Evolutionary conservation across 2,329 filamentous ascomycete genomes (phyloP).

Genomic region (Chaetomiaceae sp.): DNA sequence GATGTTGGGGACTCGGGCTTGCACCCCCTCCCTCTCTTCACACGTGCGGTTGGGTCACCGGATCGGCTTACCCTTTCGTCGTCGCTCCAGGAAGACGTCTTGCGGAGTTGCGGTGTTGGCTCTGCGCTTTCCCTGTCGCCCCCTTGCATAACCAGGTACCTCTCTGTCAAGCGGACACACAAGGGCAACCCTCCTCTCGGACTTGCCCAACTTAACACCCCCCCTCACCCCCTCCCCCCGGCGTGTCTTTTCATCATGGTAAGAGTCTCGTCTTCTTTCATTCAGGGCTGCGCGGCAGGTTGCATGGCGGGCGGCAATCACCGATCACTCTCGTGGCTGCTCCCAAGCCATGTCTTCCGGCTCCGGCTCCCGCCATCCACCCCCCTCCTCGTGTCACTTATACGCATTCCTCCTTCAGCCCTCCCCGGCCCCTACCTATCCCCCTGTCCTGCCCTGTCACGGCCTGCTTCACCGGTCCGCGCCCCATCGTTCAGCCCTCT

Average conservation of each 20-base stretch:
- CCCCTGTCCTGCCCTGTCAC: constrained; percentile 8
- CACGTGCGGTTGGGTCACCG: constrained; percentile 12
- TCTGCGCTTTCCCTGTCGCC: constrained; percentile 12
- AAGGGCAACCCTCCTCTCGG: constrained; percentile 12
- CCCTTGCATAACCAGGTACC: constrained; percentile 23
- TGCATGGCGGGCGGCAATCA: constrained; percentile 43
- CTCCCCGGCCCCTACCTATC: constrained; percentile 23
- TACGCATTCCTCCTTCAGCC: constrained; percentile 21
- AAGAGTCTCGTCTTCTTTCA: constrained; percentile 36
- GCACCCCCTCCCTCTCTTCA: constrained; percentile 12
- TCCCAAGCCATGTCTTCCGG: constrained; percentile 14
- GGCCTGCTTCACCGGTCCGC: constrained; percentile 27
- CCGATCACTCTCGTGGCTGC: constrained; percentile 21
- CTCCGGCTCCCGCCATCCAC: constrained; percentile 11
- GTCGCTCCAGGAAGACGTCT: constrained; percentile 14
- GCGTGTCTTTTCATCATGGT: constrained; percentile 43
- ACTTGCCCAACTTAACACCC: constrained; percentile 35
- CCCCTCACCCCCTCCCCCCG: too few species aligned
- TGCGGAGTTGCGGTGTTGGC: too few species aligned
- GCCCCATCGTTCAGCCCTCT: constrained; percentile 22
- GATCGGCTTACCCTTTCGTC: constrained; percentile 18
- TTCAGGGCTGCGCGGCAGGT: constrained; percentile 37
- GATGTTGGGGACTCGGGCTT: constrained; percentile 17
- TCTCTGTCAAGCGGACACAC: constrained; percentile 20
- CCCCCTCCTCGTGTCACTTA: constrained; percentile 22